Evolutionary conservation across 306 rosid species (phyloP).

Genomic region (Malus domestica): DNA sequence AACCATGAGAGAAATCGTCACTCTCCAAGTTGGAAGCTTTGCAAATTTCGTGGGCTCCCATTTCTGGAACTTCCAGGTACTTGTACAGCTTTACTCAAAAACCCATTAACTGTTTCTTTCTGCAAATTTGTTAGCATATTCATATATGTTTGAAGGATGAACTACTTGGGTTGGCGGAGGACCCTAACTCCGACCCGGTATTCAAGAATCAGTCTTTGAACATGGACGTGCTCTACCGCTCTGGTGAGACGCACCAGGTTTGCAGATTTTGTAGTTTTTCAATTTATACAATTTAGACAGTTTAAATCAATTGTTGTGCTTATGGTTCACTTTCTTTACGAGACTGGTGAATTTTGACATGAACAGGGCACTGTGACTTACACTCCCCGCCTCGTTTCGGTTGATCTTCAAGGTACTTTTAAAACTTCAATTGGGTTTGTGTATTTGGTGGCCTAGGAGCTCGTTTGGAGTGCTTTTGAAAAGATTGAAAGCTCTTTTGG

Average conservation of each 20-base stretch:
- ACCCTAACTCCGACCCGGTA: constrained; percentile 49
- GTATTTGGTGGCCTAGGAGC: too few species aligned
- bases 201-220: constrained; percentile 59
- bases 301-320: background rate
- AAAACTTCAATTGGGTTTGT: too few species aligned
- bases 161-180: constrained; percentile 61
- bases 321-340: background rate
- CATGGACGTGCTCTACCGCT: constrained; percentile 87
- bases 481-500: too few species aligned
- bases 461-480: too few species aligned
- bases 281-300: background rate
- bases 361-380: constrained; percentile 67
- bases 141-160: constrained; percentile 55
- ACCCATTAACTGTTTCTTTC: background rate
- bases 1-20: constrained; percentile 74
- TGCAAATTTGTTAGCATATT: background rate
- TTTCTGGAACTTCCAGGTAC: constrained; percentile 96
- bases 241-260: constrained; percentile 81
- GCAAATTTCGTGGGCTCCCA: constrained; percentile 87
- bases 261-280: background rate
- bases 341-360: background rate
- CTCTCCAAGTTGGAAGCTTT: constrained; percentile 74
- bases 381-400: constrained; percentile 80
- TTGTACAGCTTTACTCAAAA: background rate
- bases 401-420: constrained; percentile 66